Evolutionary conservation across 2,329 filamentous ascomycete species (phyloP).

Genomic region (Rasamsonia emersonii): DNA sequence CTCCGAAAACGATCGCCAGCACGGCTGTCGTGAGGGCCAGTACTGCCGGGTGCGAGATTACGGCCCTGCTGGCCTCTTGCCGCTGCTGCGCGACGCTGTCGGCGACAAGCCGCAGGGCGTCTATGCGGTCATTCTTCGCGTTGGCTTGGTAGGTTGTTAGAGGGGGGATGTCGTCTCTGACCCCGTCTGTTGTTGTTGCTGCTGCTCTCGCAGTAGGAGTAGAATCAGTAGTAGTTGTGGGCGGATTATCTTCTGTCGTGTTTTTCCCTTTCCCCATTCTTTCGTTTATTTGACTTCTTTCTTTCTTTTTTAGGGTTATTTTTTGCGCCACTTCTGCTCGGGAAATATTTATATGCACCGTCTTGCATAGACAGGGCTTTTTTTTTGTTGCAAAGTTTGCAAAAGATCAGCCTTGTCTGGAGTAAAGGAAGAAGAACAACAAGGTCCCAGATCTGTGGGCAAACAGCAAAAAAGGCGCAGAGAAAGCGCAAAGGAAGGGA

Average conservation of each 20-base stretch:
- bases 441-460: too few relatives aligned
- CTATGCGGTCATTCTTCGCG: constrained; percentile 51
- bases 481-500: not conserved
- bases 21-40: constrained; percentile 29
- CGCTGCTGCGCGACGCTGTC: constrained; percentile 78
- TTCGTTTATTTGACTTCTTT: too few relatives aligned
- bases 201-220: not conserved
- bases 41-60: constrained; percentile 55
- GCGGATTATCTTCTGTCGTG: too few relatives aligned
- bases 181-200: not conserved
- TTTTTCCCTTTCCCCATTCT: too few relatives aligned
- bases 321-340: too few relatives aligned
- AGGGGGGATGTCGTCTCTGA: constrained; percentile 17
- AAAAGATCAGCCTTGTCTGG: too few relatives aligned
- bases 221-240: too few relatives aligned
- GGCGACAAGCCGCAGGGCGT: constrained; percentile 64
- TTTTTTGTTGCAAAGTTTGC: too few relatives aligned
- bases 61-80: constrained; percentile 53
- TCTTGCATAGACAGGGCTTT: too few relatives aligned
- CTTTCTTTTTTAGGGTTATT: too few relatives aligned
- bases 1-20: constrained; percentile 3
- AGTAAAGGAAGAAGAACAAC: too few relatives aligned
- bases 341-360: too few relatives aligned
- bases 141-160: constrained; percentile 26
- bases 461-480: not conserved